These are phyloP conservation scores for Ulota crispa DNA, from an alignment of 225 moss, liverwort and hornwort species.

Conservation along the genomic window DNA sequence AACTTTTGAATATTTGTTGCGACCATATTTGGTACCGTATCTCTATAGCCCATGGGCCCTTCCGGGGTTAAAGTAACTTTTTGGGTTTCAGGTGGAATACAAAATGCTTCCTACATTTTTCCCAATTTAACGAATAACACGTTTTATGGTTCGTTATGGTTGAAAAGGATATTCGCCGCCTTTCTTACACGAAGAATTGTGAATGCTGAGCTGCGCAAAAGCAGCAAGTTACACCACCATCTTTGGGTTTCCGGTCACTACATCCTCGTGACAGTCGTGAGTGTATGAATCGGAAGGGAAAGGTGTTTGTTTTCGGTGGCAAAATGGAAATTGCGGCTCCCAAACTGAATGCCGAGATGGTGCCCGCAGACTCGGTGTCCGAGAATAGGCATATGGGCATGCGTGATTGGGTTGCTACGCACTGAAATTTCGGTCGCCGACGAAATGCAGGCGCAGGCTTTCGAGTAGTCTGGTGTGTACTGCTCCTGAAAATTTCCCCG, in stretches of 20 bases:
- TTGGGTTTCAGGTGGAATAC: too few species aligned
- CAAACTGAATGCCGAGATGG: not conserved
- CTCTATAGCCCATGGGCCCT: too few species aligned
- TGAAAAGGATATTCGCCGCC: not conserved
- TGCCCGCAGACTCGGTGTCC: conserved; percentile 12
- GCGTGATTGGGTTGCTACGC: conserved; percentile 1
- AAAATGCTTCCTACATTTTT: too few species aligned
- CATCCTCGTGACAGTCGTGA: not conserved
- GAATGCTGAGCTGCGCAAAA: not conserved
- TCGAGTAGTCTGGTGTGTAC: not conserved
- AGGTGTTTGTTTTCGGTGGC: conserved; percentile 29
- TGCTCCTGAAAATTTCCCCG: not conserved
- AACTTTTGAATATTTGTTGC: too few species aligned
- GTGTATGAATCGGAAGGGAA: not conserved
- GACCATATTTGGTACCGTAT: too few species aligned
- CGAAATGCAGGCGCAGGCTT: not conserved
- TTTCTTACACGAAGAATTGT: not conserved
- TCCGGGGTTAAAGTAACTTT: too few species aligned
- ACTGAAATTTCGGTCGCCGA: conserved; percentile 22
- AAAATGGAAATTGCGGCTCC: conserved; percentile 35
- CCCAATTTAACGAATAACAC: too few species aligned
- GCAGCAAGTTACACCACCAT: conserved; percentile 12
- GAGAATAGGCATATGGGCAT: conserved; percentile 21
- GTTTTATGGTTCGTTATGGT: too few species aligned
- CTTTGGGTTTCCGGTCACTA: not conserved